Percentiles rank a stretch among this genome's conserved stretches.
Evolutionary conservation across 169 alveolate genomes (phyloP).

Genomic region (Plasmodium adleri): DNA sequence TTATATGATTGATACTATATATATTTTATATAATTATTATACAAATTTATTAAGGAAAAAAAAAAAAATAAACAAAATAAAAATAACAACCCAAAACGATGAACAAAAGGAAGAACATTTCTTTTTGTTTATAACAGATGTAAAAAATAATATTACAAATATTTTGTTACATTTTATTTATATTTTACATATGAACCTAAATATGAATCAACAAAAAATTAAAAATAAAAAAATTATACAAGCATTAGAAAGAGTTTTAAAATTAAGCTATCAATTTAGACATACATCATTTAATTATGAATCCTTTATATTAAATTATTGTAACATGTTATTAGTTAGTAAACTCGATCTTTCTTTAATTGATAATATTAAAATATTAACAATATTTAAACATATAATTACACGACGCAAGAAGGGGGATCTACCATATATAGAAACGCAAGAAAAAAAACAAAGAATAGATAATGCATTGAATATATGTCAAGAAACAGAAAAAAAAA

Average conservation of each 20-base stretch:
- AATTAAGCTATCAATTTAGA: constrained; percentile 23
- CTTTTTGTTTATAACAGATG: constrained; percentile 49
- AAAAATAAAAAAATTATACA: constrained; percentile 29
- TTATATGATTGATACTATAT: constrained; percentile 61
- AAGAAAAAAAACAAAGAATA: neutral
- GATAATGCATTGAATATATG: neutral
- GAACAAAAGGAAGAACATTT: constrained; percentile 3
- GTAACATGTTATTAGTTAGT: constrained; percentile 38
- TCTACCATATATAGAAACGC: neutral
- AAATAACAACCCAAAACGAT: neutral
- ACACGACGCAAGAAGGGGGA: neutral
- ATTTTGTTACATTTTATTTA: constrained; percentile 51
- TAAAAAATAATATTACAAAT: constrained; percentile 50
- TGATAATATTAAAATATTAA: constrained; percentile 53
- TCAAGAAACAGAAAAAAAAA: neutral
- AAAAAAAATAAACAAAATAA: constrained; percentile 3
- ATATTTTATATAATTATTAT: constrained; percentile 52
- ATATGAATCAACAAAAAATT: neutral
- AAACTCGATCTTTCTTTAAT: constrained; percentile 55
- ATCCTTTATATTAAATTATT: constrained; percentile 32
- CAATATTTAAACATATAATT: constrained; percentile 19
- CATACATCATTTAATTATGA: constrained; percentile 28
- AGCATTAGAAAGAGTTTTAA: constrained; percentile 57
- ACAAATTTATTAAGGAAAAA: constrained; percentile 35
- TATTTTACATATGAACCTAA: constrained; percentile 8